A percentile compares a stretch with the other conserved stretches of the same genome.
These are phyloP conservation scores for Pseudogymnoascus sp. DNA, from an alignment of 2,329 filamentous ascomycete species.

Conservation along the genomic window DNA sequence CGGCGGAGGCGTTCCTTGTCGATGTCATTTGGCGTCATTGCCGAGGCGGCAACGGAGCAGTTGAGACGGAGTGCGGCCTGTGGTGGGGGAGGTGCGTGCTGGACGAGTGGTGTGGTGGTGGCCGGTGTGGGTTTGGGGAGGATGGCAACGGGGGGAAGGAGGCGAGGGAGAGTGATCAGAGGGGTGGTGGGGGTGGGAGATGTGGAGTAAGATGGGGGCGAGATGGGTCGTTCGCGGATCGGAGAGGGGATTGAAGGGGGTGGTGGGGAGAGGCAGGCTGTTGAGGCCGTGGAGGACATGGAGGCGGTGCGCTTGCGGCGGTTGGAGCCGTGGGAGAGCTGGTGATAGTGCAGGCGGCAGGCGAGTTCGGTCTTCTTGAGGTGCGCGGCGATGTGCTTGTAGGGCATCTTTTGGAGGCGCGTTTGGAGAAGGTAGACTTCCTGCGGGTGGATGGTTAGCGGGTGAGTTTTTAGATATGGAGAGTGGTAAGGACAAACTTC, in stretches of 20 bases:
- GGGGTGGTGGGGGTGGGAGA: slow-evolving; percentile 34
- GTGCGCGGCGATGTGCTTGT: slow-evolving; percentile 80
- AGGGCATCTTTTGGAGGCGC: slow-evolving; percentile 79
- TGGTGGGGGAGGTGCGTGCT: slow-evolving; percentile 30
- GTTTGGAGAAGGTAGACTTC: slow-evolving; percentile 79
- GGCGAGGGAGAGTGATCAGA: neutral
- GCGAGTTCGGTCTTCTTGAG: slow-evolving; percentile 83
- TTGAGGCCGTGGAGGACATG: slow-evolving; percentile 49
- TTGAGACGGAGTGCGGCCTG: slow-evolving; percentile 45
- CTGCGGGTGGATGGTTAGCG: slow-evolving; percentile 35
- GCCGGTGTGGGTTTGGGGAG: slow-evolving; percentile 52
- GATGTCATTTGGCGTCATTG: slow-evolving; percentile 35
- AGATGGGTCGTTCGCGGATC: slow-evolving; percentile 36
- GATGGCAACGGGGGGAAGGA: slow-evolving; percentile 47
- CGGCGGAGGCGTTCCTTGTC: slow-evolving; percentile 59
- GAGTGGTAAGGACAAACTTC: slow-evolving; percentile 48
- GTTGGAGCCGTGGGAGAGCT: slow-evolving; percentile 74
- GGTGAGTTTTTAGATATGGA: neutral
- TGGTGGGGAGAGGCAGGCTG: slow-evolving; percentile 39
- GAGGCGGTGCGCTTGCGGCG: slow-evolving; percentile 70
- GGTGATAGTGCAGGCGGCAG: slow-evolving; percentile 80
- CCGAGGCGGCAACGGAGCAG: slow-evolving; percentile 40
- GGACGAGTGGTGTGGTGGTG: slow-evolving; percentile 35
- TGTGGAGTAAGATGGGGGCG: slow-evolving; percentile 16
- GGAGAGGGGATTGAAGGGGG: slow-evolving; percentile 41